Evolutionary conservation across 2,329 filamentous ascomycete genomes (phyloP).

Genomic region (Blumeriella jaapii): DNA sequence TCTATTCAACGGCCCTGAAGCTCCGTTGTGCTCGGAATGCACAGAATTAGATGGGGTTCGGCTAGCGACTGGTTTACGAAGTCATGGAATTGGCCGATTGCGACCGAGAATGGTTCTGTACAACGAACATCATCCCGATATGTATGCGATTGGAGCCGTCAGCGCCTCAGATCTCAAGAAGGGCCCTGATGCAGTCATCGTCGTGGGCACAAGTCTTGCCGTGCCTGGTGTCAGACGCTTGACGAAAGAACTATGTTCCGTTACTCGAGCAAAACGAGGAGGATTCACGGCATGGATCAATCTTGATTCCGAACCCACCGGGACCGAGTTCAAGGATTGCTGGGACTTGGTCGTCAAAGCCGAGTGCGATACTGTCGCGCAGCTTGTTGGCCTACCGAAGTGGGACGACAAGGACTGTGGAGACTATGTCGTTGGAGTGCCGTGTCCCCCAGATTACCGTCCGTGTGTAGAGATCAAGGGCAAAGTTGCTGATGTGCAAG

Average conservation of each 20-base stretch:
- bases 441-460: conserved; percentile 31
- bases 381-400: conserved; percentile 50
- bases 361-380: conserved; percentile 78
- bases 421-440: conserved; percentile 35
- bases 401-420: conserved; percentile 47
- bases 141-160: conserved; percentile 88
- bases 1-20: conserved; percentile 72
- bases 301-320: conserved; percentile 69
- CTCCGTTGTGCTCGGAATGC: conserved; percentile 70
- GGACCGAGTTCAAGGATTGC: conserved; percentile 77
- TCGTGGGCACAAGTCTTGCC: conserved; percentile 91
- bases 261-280: conserved; percentile 70
- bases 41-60: conserved; percentile 64
- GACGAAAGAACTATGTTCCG: conserved; percentile 79
- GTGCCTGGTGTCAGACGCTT: conserved; percentile 86
- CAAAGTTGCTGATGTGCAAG: conserved; percentile 28
- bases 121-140: conserved; percentile 93
- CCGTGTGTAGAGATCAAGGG: conserved; percentile 34
- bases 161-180: conserved; percentile 75
- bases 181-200: conserved; percentile 81
- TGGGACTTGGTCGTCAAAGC: conserved; percentile 88
- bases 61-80: conserved; percentile 71
- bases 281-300: conserved; percentile 94
- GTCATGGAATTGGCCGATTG: conserved; percentile 82
- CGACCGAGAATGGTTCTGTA: conserved; percentile 92